Evolutionary conservation across 2,329 filamentous ascomycete genomes (phyloP).

Genomic region (Monilinia polystroma): DNA sequence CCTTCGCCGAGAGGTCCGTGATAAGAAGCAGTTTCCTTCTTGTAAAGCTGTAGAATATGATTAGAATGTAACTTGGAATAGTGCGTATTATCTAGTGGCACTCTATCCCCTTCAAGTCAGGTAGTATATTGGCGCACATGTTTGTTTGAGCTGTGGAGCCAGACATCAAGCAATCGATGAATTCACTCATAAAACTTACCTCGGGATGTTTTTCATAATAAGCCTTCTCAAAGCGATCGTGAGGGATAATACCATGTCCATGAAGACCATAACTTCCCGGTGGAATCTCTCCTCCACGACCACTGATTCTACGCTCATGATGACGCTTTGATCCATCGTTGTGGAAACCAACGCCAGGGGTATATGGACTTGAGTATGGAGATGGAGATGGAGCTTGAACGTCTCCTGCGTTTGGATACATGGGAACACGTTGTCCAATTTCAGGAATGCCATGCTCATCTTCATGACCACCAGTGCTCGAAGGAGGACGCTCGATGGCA

Average conservation of each 20-base stretch:
- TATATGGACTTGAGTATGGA: constrained; percentile 43
- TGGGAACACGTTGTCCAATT: constrained; percentile 88
- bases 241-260: constrained; percentile 73
- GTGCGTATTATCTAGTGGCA: neutral
- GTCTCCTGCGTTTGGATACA: constrained; percentile 89
- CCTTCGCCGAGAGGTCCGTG: constrained; percentile 46
- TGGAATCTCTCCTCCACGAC: constrained; percentile 67
- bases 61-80: constrained; percentile 14
- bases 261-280: constrained; percentile 92
- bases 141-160: neutral
- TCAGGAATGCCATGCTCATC: constrained; percentile 89
- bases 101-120: neutral
- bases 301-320: constrained; percentile 71
- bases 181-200: constrained; percentile 19
- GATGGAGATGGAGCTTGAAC: constrained; percentile 91
- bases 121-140: neutral
- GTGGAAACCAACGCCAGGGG: constrained; percentile 49
- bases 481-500: constrained; percentile 52
- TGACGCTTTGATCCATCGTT: constrained; percentile 52
- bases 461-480: constrained; percentile 48
- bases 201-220: constrained; percentile 95
- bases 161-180: neutral
- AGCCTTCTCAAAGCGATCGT: constrained; percentile 82
- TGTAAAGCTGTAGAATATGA: constrained; percentile 47
- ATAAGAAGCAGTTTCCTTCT: constrained; percentile 66